These are phyloP conservation scores for Zymoseptoria tritici DNA, from an alignment of 2,329 filamentous ascomycete genomes.

Conservation along the genomic window DNA sequence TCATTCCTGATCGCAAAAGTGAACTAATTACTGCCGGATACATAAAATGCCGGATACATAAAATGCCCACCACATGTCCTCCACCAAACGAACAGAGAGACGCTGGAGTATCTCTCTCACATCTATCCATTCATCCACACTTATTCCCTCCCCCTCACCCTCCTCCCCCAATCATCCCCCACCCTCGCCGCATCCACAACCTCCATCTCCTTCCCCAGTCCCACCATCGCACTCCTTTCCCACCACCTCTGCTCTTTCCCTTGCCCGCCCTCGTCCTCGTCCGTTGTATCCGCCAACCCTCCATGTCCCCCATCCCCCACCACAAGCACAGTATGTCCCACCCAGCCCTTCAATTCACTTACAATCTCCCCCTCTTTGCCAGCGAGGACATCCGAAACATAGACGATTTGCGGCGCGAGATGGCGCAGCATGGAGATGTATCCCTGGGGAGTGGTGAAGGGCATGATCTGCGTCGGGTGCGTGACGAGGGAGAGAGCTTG, in stretches of 20 bases:
- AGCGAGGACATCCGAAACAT: constrained; percentile 63
- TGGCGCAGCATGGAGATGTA: constrained; percentile 83
- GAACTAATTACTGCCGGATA: too few relatives aligned
- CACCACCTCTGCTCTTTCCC: constrained; percentile 57
- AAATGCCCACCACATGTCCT: too few relatives aligned
- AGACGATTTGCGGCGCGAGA: constrained; percentile 75
- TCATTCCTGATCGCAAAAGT: too few relatives aligned
- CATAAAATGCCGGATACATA: too few relatives aligned
- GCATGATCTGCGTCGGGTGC: constrained; percentile 77
- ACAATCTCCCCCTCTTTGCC: constrained; percentile 68
- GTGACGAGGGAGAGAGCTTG: constrained; percentile 75
- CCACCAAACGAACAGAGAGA: too few relatives aligned
- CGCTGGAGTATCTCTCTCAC: too few relatives aligned
- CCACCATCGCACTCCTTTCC: constrained; percentile 72
- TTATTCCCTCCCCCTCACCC: constrained; percentile 56
- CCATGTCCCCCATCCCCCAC: constrained; percentile 68
- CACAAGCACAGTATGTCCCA: constrained; percentile 54
- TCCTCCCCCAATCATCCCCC: constrained; percentile 77
- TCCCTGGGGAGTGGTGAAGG: constrained; percentile 75
- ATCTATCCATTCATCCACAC: too few relatives aligned
- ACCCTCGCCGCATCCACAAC: constrained; percentile 77
- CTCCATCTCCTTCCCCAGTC: constrained; percentile 77
- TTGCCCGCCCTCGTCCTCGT: constrained; percentile 52
- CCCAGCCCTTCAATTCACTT: constrained; percentile 57
- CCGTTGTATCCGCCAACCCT: constrained; percentile 68